Percentiles rank a stretch among this genome's conserved stretches.
These are phyloP conservation scores for Lecanoromycetidae sp. DNA, from an alignment of 2,329 filamentous ascomycete species.

Conservation along the genomic window DNA sequence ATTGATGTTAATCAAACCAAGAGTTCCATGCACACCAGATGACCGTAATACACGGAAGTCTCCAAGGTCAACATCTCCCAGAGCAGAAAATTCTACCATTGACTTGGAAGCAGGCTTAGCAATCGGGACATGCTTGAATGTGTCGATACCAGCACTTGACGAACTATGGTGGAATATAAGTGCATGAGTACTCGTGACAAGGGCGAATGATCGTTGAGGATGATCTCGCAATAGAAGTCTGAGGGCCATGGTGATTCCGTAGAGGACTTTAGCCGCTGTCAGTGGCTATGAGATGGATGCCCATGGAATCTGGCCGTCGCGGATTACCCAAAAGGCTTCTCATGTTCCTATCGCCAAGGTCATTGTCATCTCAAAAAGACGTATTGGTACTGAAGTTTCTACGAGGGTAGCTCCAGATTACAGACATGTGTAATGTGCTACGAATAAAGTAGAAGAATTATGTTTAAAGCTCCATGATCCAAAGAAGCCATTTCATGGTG, in stretches of 20 bases:
- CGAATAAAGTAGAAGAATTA: too few relatives aligned
- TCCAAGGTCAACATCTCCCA: slow-evolving; percentile 34
- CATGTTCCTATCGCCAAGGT: too few relatives aligned
- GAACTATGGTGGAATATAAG: slow-evolving; percentile 39
- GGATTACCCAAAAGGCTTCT: too few relatives aligned
- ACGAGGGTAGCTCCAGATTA: too few relatives aligned
- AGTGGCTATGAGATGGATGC: neutral
- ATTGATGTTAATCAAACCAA: slow-evolving; percentile 40
- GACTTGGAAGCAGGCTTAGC: slow-evolving; percentile 29
- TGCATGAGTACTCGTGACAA: slow-evolving; percentile 38
- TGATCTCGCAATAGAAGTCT: slow-evolving; percentile 38
- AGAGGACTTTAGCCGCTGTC: neutral
- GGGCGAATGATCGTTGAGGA: slow-evolving; percentile 39
- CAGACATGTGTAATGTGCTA: too few relatives aligned
- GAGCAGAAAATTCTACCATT: slow-evolving; percentile 39
- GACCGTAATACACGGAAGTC: slow-evolving; percentile 36
- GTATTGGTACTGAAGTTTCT: too few relatives aligned
- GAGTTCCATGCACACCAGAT: slow-evolving; percentile 36
- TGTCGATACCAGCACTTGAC: slow-evolving; percentile 20
- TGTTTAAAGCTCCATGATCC: too few relatives aligned
- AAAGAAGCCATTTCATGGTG: too few relatives aligned
- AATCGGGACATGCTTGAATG: slow-evolving; percentile 13
- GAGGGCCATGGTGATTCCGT: slow-evolving; percentile 26
- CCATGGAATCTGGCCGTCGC: neutral
- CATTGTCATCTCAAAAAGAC: too few relatives aligned